These are phyloP conservation scores for Tremellales sp. DNA, from an alignment of 1,284 basidiomycete genomes.

Conservation along the genomic window DNA sequence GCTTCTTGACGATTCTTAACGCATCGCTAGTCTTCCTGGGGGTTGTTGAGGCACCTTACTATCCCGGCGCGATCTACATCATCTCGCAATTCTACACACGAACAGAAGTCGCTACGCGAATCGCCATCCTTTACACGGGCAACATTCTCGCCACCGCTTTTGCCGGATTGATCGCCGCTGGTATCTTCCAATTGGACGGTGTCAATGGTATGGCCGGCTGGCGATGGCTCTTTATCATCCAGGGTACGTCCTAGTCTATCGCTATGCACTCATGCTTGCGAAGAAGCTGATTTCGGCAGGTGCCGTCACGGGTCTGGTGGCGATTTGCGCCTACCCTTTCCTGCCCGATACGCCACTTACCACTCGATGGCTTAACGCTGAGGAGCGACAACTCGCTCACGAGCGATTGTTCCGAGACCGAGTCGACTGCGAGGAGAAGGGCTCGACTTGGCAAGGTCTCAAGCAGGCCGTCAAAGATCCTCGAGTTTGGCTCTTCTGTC, in stretches of 20 bases:
- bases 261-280: too few relatives aligned
- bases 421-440: conserved; percentile 20
- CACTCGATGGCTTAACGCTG: not conserved
- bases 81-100: conserved; percentile 22
- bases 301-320: not conserved
- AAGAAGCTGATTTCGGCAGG: too few relatives aligned
- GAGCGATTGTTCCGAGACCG: conserved; percentile 9
- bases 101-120: conserved; percentile 13
- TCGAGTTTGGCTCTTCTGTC: conserved; percentile 27
- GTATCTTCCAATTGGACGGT: conserved; percentile 14
- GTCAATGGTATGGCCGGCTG: conserved; percentile 11
- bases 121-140: conserved; percentile 17
- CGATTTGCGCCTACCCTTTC: not conserved
- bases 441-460: conserved; percentile 10
- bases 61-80: conserved; percentile 20
- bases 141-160: conserved; percentile 13
- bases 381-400: conserved; percentile 28
- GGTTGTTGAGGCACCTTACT: conserved; percentile 29
- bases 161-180: conserved; percentile 17
- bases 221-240: conserved; percentile 21
- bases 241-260: too few relatives aligned
- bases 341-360: conserved; percentile 1
- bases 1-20: too few relatives aligned
- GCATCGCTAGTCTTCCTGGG: too few relatives aligned
- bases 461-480: conserved; percentile 26